phyloP scores from a whole-genome alignment of 495 filamentous ascomycete genomes.

The Daldinia grandis region DNA sequence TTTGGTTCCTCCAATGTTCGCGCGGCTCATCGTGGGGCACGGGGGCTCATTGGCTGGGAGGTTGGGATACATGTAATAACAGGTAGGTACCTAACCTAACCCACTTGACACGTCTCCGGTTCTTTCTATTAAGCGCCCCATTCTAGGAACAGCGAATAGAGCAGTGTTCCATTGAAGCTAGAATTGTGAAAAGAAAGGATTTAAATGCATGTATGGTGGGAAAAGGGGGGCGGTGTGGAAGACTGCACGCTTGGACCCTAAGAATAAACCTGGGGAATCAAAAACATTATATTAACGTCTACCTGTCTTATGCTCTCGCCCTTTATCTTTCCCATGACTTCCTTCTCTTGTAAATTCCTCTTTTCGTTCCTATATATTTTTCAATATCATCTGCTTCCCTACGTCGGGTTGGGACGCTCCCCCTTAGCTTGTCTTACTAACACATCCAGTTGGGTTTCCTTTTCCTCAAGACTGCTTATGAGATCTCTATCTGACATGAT shows the following conservation, averaged over 20 bases:
- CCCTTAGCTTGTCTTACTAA: constrained; percentile 24
- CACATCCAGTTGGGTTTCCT: constrained; percentile 17
- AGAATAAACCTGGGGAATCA: constrained; percentile 11
- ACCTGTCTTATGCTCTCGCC: not conserved
- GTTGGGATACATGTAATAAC: constrained; percentile 1
- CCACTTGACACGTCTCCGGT: not conserved
- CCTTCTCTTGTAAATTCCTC: not conserved
- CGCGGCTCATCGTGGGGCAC: constrained; percentile 30
- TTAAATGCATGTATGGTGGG: constrained; percentile 10
- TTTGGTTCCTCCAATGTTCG: constrained; percentile 34
- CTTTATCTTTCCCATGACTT: not conserved
- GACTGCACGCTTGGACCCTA: constrained; percentile 25
- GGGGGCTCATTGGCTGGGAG: constrained; percentile 24
- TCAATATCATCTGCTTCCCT: not conserved
- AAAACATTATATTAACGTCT: constrained; percentile 31
- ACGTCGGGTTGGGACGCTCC: not conserved
- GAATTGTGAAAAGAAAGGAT: constrained; percentile 5
- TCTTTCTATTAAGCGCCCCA: not conserved
- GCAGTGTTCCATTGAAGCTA: not conserved
- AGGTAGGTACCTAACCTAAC: not conserved
- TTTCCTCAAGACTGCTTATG: constrained; percentile 1
- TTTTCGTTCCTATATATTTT: not conserved
- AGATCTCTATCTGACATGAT: constrained; percentile 27
- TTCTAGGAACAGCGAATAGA: not conserved
- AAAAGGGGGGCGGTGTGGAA: constrained; percentile 28